Percentiles rank a stretch among this genome's conserved stretches.
These are phyloP conservation scores for Candida nemodendra DNA, from an alignment of 805 yeast species.

Conservation along the genomic window DNA sequence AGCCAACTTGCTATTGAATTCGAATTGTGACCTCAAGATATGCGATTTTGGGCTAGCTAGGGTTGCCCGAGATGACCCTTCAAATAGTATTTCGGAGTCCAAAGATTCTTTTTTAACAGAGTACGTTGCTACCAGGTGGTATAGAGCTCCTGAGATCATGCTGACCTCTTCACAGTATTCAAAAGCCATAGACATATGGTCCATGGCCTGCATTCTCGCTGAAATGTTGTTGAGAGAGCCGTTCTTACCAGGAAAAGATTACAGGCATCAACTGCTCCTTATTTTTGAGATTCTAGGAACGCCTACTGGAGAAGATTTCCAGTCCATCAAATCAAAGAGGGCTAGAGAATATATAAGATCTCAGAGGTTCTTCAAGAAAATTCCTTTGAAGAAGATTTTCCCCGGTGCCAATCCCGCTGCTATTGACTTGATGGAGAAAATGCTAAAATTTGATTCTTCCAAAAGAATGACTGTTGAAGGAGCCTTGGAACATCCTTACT, in stretches of 20 bases:
- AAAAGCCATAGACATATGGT: slow-evolving; percentile 78
- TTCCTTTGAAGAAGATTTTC: slow-evolving; percentile 51
- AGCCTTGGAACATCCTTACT: slow-evolving; percentile 80
- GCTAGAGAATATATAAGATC: slow-evolving; percentile 77
- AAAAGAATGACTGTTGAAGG: slow-evolving; percentile 79
- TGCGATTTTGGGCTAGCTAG: slow-evolving; percentile 81
- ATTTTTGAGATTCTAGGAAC: slow-evolving; percentile 72
- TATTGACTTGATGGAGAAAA: slow-evolving; percentile 62
- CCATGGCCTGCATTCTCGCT: slow-evolving; percentile 75
- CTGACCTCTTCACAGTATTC: slow-evolving; percentile 68
- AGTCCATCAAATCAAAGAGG: slow-evolving; percentile 67
- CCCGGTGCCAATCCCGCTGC: slow-evolving; percentile 49
- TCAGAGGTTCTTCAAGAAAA: slow-evolving; percentile 58
- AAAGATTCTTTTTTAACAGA: slow-evolving; percentile 56
- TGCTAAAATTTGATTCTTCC: slow-evolving; percentile 79
- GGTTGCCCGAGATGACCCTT: slow-evolving; percentile 45
- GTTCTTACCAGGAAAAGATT: slow-evolving; percentile 73
- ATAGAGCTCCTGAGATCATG: slow-evolving; percentile 84
- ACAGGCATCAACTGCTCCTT: slow-evolving; percentile 62
- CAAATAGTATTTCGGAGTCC: slow-evolving; percentile 28
- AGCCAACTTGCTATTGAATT: slow-evolving; percentile 62
- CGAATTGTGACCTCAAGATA: slow-evolving; percentile 70
- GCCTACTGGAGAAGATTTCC: slow-evolving; percentile 70
- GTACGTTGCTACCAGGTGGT: slow-evolving; percentile 85
- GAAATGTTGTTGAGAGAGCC: slow-evolving; percentile 65